Evolutionary conservation across 805 yeast species (phyloP).

Genomic region (Ogataea nonfermentans): DNA sequence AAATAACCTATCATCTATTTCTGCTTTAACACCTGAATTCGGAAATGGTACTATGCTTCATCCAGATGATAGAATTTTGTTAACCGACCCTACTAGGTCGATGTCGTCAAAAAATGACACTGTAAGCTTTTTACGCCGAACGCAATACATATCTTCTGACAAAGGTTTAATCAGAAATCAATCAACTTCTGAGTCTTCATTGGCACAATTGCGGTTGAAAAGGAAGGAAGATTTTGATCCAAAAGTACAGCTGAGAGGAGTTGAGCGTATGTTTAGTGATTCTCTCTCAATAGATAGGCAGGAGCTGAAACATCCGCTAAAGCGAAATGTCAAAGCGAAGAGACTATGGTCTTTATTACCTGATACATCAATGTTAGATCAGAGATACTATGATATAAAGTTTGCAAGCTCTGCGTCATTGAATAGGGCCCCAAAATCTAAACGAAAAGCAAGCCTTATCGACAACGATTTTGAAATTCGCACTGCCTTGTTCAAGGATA

Average conservation of each 20-base stretch:
- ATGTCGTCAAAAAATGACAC: constrained; percentile 36
- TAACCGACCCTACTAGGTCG: constrained; percentile 73
- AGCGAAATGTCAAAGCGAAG: constrained; percentile 69
- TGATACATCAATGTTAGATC: constrained; percentile 87
- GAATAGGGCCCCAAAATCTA: constrained; percentile 32
- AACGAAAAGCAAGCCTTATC: constrained; percentile 17
- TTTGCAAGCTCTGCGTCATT: constrained; percentile 58
- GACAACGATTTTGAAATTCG: constrained; percentile 38
- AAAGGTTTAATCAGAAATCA: constrained; percentile 27
- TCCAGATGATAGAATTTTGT: constrained; percentile 70
- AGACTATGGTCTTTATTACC: constrained; percentile 81
- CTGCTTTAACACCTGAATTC: constrained; percentile 30
- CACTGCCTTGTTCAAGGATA: constrained; percentile 71
- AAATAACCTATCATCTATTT: constrained; percentile 24
- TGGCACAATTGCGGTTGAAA: constrained; percentile 11
- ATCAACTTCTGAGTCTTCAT: background rate
- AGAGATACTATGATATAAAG: constrained; percentile 62
- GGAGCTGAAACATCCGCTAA: constrained; percentile 71
- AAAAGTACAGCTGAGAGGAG: constrained; percentile 59
- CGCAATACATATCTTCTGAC: constrained; percentile 83
- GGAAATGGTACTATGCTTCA: constrained; percentile 47
- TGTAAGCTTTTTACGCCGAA: constrained; percentile 77
- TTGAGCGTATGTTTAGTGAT: constrained; percentile 75
- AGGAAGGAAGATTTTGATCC: constrained; percentile 49
- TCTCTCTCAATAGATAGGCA: constrained; percentile 36